phyloP scores from a whole-genome alignment of 2,329 filamentous ascomycete species.

The Trichoderma arundinaceum region DNA sequence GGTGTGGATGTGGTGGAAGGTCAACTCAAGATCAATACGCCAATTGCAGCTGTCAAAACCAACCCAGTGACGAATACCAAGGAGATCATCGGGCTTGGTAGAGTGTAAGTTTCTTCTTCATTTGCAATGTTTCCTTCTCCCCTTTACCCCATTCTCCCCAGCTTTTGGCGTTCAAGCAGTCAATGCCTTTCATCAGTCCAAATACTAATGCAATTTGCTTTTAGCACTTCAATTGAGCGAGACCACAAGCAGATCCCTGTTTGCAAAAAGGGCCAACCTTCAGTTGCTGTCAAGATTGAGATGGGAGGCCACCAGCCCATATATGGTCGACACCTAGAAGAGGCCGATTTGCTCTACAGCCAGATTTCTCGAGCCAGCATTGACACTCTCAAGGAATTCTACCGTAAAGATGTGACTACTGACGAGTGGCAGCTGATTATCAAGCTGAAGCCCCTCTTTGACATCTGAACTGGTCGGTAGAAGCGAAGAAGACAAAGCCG shows the following conservation, averaged over 20 bases:
- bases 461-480: constrained; percentile 60
- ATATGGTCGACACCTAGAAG: constrained; percentile 94
- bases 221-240: constrained; percentile 90
- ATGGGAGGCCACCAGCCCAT: constrained; percentile 87
- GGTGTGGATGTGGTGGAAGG: constrained; percentile 97
- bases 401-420: constrained; percentile 82
- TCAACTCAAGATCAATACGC: constrained; percentile 82
- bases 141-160: background rate
- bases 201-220: constrained; percentile 40
- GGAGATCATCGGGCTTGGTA: constrained; percentile 82
- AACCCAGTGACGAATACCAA: constrained; percentile 80
- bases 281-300: constrained; percentile 97
- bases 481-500: background rate
- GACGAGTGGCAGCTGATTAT: constrained; percentile 96
- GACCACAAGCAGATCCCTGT: constrained; percentile 94
- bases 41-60: constrained; percentile 83
- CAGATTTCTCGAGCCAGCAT: constrained; percentile 87
- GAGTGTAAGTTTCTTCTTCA: constrained; percentile 74
- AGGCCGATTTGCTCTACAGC: constrained; percentile 86
- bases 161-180: no score
- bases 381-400: constrained; percentile 95
- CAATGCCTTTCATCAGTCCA: constrained; percentile 39
- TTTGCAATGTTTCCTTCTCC: background rate
- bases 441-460: constrained; percentile 93
- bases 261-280: constrained; percentile 96